Evolutionary conservation across 371 early-diverging fungal genomes (phyloP).

Genomic region (Mucor sp.): DNA sequence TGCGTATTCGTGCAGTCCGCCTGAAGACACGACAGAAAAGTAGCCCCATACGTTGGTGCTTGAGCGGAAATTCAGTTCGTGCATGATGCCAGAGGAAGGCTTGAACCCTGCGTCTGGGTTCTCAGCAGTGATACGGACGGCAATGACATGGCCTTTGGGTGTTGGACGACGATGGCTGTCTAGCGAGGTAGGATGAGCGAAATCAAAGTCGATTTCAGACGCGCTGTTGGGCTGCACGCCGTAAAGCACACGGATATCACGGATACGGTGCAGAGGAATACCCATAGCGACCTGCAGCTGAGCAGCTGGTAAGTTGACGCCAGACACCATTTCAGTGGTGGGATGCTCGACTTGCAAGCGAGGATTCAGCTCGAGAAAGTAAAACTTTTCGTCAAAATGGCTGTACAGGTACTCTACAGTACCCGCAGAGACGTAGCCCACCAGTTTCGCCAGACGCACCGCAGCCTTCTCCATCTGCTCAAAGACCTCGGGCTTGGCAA

Average conservation of each 20-base stretch:
- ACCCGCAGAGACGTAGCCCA: constrained; percentile 96
- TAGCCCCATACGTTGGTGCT: constrained; percentile 98
- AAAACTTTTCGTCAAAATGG: constrained; percentile 83
- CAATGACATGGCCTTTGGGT: constrained; percentile 97
- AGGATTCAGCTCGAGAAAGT: constrained; percentile 98
- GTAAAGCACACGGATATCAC: constrained; percentile 94
- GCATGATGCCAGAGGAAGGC: constrained; percentile 95
- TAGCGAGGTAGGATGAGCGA: constrained; percentile 70
- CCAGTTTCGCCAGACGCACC: constrained; percentile 89
- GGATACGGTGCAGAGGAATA: constrained; percentile 91
- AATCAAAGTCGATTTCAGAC: constrained; percentile 95
- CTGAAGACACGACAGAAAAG: constrained; percentile 93
- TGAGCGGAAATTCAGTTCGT: constrained; percentile 93
- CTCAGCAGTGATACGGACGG: constrained; percentile 98
- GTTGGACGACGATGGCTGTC: constrained; percentile 87
- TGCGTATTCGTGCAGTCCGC: constrained; percentile 97
- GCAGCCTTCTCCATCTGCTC: constrained; percentile 96
- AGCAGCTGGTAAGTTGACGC: constrained; percentile 96
- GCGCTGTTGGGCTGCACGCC: constrained; percentile 82
- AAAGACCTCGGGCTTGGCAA: constrained; percentile 83
- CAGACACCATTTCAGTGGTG: constrained; percentile 98
- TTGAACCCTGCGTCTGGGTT: constrained; percentile 99
- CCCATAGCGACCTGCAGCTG: constrained; percentile 99
- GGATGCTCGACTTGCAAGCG: constrained; percentile 99
- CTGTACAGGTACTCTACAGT: constrained; percentile 98